Base-by-base conservation (phyloP, 2,329 filamentous ascomycete species). In the Simplicillium aogashimaense region DNA sequence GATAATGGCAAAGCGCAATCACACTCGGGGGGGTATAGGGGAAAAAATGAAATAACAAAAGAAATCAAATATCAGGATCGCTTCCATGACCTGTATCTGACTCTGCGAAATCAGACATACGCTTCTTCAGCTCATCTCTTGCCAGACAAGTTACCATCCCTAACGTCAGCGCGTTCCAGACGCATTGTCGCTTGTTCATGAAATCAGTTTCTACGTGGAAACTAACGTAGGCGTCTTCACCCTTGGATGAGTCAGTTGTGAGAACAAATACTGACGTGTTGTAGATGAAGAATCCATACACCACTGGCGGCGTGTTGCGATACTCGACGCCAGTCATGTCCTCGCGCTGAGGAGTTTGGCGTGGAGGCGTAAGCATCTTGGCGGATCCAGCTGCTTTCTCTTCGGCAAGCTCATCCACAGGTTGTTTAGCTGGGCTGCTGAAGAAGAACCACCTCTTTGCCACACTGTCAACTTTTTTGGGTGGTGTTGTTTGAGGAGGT, bases 91-190 rank as follows among this genome's bases (percentile, higher is more conserved):
- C 40, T 3, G 43, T 10, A 3, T 25, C 42, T 4, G 50, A 45
- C 33, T 53, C 46, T 37, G 62, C 54, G 50, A 67, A 67, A 43
- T 65, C 59, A 2, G 50, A 50, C 15, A 47, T 37, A 34, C 60
- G 51, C 7, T 47, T 41, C 35, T 57, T 59, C 40, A 66, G 50
- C 39, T 65, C 59, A 36, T 67, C 63, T 12, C 64, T 55, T 4
- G 64, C 64, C 39, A 61, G 46, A 39, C 64, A 67, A 2, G 58
- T 55, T 10, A 57, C 57, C 16, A 65, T 54, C 8, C 63, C 65
- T 9, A 65, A 40, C 4, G 65, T 67, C 30, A 68, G 47, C 2
- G 63, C 65, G 45, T 68, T 67, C 65, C 65, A 68, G 16, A 68
- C 56, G 39, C 63, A 59, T 47, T 67, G 64, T 14, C 56, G 51